Evolutionary conservation across 176 grass and related monocot species (phyloP), one percentile per base, ranked within the genome.

Genomic region (Carex cristatella): DNA sequence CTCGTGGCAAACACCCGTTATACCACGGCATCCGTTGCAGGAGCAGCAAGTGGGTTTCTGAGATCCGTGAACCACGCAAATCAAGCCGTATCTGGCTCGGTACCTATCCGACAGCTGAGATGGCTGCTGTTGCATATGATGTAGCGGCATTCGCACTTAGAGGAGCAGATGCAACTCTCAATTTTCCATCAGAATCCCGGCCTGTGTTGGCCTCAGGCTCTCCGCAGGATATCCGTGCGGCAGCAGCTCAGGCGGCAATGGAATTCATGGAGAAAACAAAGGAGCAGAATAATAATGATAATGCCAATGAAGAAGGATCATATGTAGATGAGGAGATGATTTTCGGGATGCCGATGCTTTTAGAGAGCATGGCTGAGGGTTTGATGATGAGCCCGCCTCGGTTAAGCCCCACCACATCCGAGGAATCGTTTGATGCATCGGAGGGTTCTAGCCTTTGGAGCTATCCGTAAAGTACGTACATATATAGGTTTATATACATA

Each of bases 301-400:
- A 40, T 40, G 38, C 5, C 38, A 40, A 49, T 66, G 7, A 10
- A 5, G 48, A 18, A 60, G 62, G 2, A 33, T 40, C 38, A 40
- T 88, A 83, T 7, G 65, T 97, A 51, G 94, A 97, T 57, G 94
- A 89, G 84, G 91, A 97, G 40, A 90, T 94, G 88, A 88, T 97
- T 0, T 90, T 94, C 51, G 79, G 86, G 85, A 89, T 97, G 91
- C 94, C 94, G 11, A 53, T 86, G 82, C 56, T 97, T 81, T 82
- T 94, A 69, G 82, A 51, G 56, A 90, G 83, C 82, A 94, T 97
- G 94, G 91, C 94, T 2, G 94, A 97, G 90, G 94, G 94, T 57
- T 73, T 97, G 68, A 94, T 97, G 91, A 94, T 97, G 91, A 97
- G 89, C 83, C 94, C 94, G 38, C 94, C 91, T 58, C 72, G 86